phyloP scores from a whole-genome alignment of 2,329 filamentous ascomycete genomes.

The Trichophyton benhamiae region DNA sequence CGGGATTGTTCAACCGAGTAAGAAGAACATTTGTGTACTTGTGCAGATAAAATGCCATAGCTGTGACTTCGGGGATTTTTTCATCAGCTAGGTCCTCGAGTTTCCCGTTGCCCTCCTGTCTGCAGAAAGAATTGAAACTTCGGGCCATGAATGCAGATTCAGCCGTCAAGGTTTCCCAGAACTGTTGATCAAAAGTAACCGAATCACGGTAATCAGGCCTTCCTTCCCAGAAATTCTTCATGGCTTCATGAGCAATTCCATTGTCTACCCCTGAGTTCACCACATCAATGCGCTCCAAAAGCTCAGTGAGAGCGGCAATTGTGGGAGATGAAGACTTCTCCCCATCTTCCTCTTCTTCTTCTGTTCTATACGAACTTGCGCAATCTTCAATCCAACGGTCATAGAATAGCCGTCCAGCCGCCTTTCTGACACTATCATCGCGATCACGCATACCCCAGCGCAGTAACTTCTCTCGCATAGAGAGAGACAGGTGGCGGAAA shows the following conservation, averaged over 20 bases:
- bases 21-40: conserved; percentile 54
- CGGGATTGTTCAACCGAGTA: conserved; percentile 25
- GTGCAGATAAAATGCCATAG: conserved; percentile 75
- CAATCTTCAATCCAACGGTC: conserved; percentile 98
- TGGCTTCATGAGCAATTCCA: conserved; percentile 83
- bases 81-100: conserved; percentile 70
- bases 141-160: conserved; percentile 83
- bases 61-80: conserved; percentile 89
- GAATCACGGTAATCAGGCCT: conserved; percentile 48
- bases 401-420: conserved; percentile 75
- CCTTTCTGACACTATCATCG: conserved; percentile 87
- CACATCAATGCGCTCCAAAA: conserved; percentile 87
- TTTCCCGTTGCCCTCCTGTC: conserved; percentile 58
- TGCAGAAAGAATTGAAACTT: conserved; percentile 90
- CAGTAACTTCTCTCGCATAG: conserved; percentile 88
- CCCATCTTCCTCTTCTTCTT: conserved; percentile 30
- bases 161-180: conserved; percentile 44
- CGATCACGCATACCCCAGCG: conserved; percentile 89
- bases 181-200: conserved; percentile 34
- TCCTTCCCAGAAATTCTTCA: conserved; percentile 93
- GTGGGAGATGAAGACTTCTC: conserved; percentile 48
- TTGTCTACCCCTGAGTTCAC: conserved; percentile 80
- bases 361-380: conserved; percentile 52
- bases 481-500: conserved; percentile 83
- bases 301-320: conserved; percentile 73